These are phyloP conservation scores for Tillandsia leiboldiana DNA, from an alignment of 176 grass and related monocot species.

Conservation along the genomic window DNA sequence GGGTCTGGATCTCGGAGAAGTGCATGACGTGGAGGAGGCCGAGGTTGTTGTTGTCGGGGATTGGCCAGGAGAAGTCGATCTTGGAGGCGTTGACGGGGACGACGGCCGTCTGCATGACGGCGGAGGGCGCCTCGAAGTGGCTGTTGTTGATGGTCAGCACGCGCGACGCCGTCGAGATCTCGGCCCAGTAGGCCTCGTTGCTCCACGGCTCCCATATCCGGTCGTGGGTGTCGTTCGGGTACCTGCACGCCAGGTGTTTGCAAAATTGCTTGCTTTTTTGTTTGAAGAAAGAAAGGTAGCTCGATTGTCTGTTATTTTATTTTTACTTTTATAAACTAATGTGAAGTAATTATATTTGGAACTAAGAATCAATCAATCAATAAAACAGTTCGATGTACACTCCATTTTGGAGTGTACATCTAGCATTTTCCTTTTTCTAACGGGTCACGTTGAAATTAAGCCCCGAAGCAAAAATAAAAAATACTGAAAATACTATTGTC, in stretches of 20 bases:
- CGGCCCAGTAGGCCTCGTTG: slow-evolving; percentile 14
- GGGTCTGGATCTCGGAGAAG: slow-evolving; percentile 9
- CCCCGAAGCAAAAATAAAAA: no score
- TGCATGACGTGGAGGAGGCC: slow-evolving; percentile 6
- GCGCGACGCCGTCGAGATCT: slow-evolving; percentile 18
- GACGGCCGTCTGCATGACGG: slow-evolving; percentile 28
- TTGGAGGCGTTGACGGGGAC: slow-evolving; percentile 18
- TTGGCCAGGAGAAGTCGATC: slow-evolving; percentile 13
- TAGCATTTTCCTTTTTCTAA: no score
- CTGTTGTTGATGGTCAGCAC: background rate
- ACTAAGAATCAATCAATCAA: no score
- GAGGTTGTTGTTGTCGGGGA: background rate
- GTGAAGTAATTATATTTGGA: no score
- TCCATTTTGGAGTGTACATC: no score
- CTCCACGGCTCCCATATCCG: slow-evolving; percentile 25
- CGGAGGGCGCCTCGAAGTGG: slow-evolving; percentile 14
- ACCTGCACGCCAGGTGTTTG: background rate
- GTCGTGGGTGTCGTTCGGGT: slow-evolving; percentile 24
- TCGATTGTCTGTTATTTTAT: no score
- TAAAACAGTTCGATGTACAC: no score
- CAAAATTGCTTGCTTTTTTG: background rate
- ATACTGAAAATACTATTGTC: no score
- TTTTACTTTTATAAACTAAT: no score
- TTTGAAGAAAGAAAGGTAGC: no score
- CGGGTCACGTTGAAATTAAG: no score